Evolutionary conservation across 805 yeast genomes (phyloP).

Genomic region (Wickerhamomyces xylosicus): DNA sequence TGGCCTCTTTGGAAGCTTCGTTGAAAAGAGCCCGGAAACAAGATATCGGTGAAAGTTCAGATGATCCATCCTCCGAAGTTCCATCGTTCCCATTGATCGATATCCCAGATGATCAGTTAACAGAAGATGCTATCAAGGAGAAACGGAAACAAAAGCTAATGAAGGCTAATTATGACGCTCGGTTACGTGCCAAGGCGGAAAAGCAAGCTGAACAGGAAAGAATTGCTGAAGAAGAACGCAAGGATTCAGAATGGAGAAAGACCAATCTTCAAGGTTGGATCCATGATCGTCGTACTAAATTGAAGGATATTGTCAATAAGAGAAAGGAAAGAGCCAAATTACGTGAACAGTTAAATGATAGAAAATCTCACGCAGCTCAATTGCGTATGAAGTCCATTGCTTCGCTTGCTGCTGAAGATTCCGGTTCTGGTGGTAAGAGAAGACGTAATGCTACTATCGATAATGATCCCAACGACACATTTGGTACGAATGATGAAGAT

Average conservation of each 20-base stretch:
- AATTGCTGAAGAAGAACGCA: conserved; percentile 46
- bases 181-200: conserved; percentile 71
- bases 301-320: conserved; percentile 46
- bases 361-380: conserved; percentile 89
- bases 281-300: conserved; percentile 48
- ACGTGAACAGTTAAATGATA: conserved; percentile 69
- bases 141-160: conserved; percentile 75
- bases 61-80: conserved; percentile 28
- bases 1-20: conserved; percentile 54
- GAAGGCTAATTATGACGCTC: conserved; percentile 84
- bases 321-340: conserved; percentile 62
- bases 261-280: conserved; percentile 76
- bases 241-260: conserved; percentile 71
- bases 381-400: conserved; percentile 88
- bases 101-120: conserved; percentile 73
- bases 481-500: conserved; percentile 93
- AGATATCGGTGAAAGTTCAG: conserved; percentile 54
- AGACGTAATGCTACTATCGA: conserved; percentile 63
- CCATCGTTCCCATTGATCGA: conserved; percentile 70
- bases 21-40: conserved; percentile 57
- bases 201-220: conserved; percentile 57
- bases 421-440: conserved; percentile 23
- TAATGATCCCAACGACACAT: conserved; percentile 86
- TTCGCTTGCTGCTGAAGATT: conserved; percentile 66
- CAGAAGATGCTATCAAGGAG: conserved; percentile 73